These are phyloP conservation scores for Cladosporium sp. DNA, from an alignment of 2,329 filamentous ascomycete genomes.

Conservation along the genomic window DNA sequence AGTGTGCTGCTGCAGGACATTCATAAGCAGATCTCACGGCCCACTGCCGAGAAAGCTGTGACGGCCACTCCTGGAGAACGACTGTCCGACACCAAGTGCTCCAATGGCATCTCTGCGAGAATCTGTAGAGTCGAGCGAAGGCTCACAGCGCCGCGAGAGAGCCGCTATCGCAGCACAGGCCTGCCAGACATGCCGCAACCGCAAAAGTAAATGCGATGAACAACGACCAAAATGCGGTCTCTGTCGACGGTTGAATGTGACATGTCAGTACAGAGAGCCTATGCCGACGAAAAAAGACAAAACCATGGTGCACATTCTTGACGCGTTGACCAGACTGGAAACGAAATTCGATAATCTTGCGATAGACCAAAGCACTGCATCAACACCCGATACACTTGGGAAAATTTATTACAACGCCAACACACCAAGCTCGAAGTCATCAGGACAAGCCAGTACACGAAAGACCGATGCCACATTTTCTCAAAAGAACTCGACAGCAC, in stretches of 20 bases:
- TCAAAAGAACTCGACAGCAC: not conserved
- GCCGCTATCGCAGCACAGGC: slow-evolving; percentile 11
- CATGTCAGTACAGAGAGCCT: slow-evolving; percentile 58
- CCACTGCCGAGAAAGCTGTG: too few species aligned
- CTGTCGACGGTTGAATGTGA: slow-evolving; percentile 54
- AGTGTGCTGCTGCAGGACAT: too few species aligned
- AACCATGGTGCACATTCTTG: slow-evolving; percentile 58
- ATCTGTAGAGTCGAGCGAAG: slow-evolving; percentile 9
- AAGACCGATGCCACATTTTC: not conserved
- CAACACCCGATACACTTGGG: not conserved
- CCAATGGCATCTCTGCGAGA: not conserved
- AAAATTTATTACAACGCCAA: not conserved
- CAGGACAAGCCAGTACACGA: not conserved
- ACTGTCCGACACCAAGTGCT: not conserved
- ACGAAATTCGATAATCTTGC: slow-evolving; percentile 50
- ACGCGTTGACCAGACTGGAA: slow-evolving; percentile 53
- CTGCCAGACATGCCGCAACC: slow-evolving; percentile 11
- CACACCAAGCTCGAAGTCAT: slow-evolving; percentile 4
- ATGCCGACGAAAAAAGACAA: slow-evolving; percentile 63
- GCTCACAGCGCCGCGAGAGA: slow-evolving; percentile 9
- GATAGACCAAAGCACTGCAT: slow-evolving; percentile 12
- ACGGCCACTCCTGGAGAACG: too few species aligned
- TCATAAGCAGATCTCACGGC: too few species aligned
- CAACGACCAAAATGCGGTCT: slow-evolving; percentile 57
- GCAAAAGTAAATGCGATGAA: slow-evolving; percentile 64